phyloP scores from a whole-genome alignment of 1,139 yeast species.

The Entelexis sorbosivorans region DNA sequence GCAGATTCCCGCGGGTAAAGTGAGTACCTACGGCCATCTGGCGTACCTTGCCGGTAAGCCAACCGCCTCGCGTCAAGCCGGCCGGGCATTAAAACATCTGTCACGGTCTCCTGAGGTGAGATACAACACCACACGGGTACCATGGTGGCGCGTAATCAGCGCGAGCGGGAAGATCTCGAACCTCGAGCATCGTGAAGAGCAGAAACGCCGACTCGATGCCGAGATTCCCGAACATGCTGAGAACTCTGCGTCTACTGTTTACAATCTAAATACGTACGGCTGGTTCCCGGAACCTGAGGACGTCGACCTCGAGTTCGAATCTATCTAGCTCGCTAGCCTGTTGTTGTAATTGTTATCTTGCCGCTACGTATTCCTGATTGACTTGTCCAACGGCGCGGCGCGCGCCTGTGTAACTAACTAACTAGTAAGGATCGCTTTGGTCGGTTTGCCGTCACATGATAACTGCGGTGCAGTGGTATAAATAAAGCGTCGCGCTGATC shows the following conservation, averaged over 20 bases:
- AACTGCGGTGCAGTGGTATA: background rate
- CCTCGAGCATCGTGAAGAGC: constrained; percentile 37
- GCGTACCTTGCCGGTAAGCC: constrained; percentile 56
- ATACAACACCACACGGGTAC: constrained; percentile 37
- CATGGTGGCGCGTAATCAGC: constrained; percentile 74
- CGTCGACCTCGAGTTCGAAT: constrained; percentile 17
- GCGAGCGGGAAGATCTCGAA: constrained; percentile 53
- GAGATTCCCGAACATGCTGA: constrained; percentile 38
- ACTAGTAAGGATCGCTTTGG: background rate
- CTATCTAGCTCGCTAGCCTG: background rate
- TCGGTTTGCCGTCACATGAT: constrained; percentile 9
- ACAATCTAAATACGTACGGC: constrained; percentile 43
- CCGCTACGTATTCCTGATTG: no score
- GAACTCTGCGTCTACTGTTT: constrained; percentile 23
- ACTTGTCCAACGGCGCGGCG: background rate
- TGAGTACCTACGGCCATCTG: constrained; percentile 63
- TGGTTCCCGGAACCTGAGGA: constrained; percentile 53
- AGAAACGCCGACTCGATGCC: constrained; percentile 36
- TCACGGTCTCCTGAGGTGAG: constrained; percentile 25
- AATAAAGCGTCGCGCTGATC: background rate
- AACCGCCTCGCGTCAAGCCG: constrained; percentile 61
- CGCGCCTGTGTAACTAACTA: no score
- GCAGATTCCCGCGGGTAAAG: constrained; percentile 53
- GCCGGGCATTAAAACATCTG: constrained; percentile 51
- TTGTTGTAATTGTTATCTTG: background rate